Percentiles rank a stretch among this genome's conserved stretches.
These are phyloP conservation scores for Poteriospumella lacustris DNA, from an alignment of 108 stramenopile species.

Conservation along the genomic window DNA sequence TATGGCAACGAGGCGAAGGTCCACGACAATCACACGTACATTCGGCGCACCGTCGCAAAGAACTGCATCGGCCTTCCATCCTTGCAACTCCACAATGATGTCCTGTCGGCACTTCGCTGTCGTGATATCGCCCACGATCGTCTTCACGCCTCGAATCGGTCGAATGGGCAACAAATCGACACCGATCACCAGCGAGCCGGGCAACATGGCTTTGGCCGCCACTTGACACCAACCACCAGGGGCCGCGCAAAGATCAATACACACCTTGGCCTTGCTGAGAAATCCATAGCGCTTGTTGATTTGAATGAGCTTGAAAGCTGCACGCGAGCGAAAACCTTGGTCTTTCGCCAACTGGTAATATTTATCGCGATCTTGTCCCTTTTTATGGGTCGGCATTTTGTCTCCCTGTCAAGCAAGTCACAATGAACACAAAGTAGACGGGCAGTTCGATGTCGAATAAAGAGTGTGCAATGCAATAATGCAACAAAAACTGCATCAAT, in stretches of 20 bases:
- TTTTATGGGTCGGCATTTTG: slow-evolving; percentile 30
- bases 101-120: slow-evolving; percentile 80
- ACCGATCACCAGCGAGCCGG: slow-evolving; percentile 69
- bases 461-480: too few species aligned
- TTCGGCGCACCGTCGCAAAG: slow-evolving; percentile 99
- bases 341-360: slow-evolving; percentile 88
- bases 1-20: not conserved
- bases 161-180: slow-evolving; percentile 96
- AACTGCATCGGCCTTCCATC: slow-evolving; percentile 78
- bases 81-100: slow-evolving; percentile 20
- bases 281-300: slow-evolving; percentile 92
- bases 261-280: slow-evolving; percentile 65
- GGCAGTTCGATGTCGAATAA: too few species aligned
- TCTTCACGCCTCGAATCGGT: slow-evolving; percentile 72
- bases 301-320: slow-evolving; percentile 95
- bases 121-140: slow-evolving; percentile 91
- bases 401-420: too few species aligned
- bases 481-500: too few species aligned
- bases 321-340: slow-evolving; percentile 84
- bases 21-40: slow-evolving; percentile 40
- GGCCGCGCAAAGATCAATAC: slow-evolving; percentile 95
- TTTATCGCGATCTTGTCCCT: slow-evolving; percentile 55
- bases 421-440: too few species aligned
- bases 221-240: slow-evolving; percentile 99
- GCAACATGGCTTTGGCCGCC: slow-evolving; percentile 66